Evolutionary conservation across 2,329 filamentous ascomycete genomes (phyloP), one percentile per base, ranked within the genome.

Genomic region (Nannizziopsis barbatae): DNA sequence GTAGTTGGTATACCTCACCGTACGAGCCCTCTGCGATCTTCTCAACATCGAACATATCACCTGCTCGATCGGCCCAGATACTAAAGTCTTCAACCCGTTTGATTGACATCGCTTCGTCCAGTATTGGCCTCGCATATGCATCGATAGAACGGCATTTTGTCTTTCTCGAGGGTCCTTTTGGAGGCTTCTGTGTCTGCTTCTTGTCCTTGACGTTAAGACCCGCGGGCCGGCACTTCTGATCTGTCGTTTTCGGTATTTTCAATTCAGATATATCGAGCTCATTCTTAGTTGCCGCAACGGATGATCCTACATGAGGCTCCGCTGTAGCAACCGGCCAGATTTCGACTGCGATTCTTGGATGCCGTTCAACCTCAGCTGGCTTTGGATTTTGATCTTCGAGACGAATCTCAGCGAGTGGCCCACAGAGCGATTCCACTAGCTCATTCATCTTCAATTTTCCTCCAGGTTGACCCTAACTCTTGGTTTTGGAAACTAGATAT

Each of bases 21-120:
- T 80, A 83, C 1, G 78, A 80, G 1, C 80, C 80, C 60, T 83
- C 79, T 7, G 78, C 79, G 32, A 83, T 74, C 55, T 83, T 83
- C 7, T 69, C 66, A 36, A 82, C 69, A 33, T 69, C 59, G 53
- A 70, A 62, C 56, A 65, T 59, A 32, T 60, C 61, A 5, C 59
- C 64, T 2, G 63, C 65, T 10, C 64, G 59, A 2, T 61, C 58
- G 8, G 66, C 65, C 67, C 67, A 70, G 9, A 61, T 60, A 38
- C 52, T 53, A 43, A 70, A 70, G 37, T 60, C 64, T 38, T 69
- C 66, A 8, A 68, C 60, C 2, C 64, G 62, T 31, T 62, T 53
- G 1, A 61, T 55, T 0, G 67, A 66, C 14, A 65, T 39, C 4
- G 64, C 64, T 55, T 69, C 64, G 14, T 62, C 53, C 3, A 70